A percentile compares a stretch with the other conserved stretches of the same genome.
Conservation (phyloP, 2,329 filamentous ascomycete genomes). For the Endothia cerciana region DNA sequence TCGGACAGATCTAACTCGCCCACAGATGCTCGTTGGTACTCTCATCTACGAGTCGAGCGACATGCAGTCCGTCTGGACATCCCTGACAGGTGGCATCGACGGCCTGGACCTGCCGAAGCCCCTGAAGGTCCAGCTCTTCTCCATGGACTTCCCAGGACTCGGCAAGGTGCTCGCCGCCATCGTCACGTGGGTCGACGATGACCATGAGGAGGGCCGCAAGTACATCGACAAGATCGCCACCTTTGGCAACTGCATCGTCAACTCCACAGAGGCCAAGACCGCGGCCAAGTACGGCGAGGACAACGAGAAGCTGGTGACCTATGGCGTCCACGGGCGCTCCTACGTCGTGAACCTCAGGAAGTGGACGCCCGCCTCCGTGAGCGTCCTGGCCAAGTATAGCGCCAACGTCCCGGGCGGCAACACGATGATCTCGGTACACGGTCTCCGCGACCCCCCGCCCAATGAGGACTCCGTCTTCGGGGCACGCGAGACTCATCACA, state of each 20-base stretch:
- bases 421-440: constrained; percentile 20
- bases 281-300: constrained; percentile 17
- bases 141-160: constrained; percentile 14
- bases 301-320: constrained; percentile 21
- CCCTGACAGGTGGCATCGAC: background rate
- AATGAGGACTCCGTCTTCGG: constrained; percentile 17
- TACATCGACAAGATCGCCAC: constrained; percentile 37
- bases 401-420: constrained; percentile 7
- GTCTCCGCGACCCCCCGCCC: constrained; percentile 5
- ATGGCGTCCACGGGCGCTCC: constrained; percentile 16
- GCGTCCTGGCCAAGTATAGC: constrained; percentile 7
- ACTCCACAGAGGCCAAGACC: constrained; percentile 18
- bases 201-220: constrained; percentile 36
- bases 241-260: constrained; percentile 32
- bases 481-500: constrained; percentile 12
- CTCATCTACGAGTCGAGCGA: constrained; percentile 16
- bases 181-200: constrained; percentile 40
- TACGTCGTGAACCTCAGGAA: constrained; percentile 1
- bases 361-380: constrained; percentile 10
- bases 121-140: constrained; percentile 9
- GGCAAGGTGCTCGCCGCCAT: constrained; percentile 20
- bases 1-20: background rate
- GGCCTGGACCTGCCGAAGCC: background rate
- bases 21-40: constrained; percentile 15
- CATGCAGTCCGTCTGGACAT: constrained; percentile 9